Evolutionary conservation across 805 yeast genomes (phyloP), one percentile per base, ranked within the genome.

Genomic region (Nakazawaea pomicola): DNA sequence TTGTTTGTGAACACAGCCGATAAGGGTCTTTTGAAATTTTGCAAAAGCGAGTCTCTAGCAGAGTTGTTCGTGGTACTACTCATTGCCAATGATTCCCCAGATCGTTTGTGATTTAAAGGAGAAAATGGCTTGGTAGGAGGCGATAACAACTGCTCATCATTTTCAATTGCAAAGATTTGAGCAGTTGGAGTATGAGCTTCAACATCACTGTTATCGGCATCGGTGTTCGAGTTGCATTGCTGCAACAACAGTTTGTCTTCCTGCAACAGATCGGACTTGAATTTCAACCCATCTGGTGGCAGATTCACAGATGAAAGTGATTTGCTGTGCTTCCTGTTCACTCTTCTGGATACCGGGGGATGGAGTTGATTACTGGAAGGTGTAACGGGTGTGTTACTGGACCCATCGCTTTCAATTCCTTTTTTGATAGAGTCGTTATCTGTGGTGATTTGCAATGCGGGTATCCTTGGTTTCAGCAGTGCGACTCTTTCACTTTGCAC

Each of bases 251-350:
- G 10, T 11, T 29, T 30, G 10, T 34, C 38, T 6, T 51, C 49
- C n/a, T n/a, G n/a, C n/a, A n/a, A n/a, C n/a, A n/a, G n/a, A n/a
- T n/a, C n/a, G n/a, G n/a, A n/a, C n/a, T n/a, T n/a, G n/a, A n/a
- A n/a, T 36, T 65, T 56, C 27, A 65, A 55, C 31, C 60, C 56
- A 48, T 65, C 70, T 5, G 65, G 60, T 6, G 65, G 68, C 24
- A 65, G 61, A 41, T 65, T 71, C n/a, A 68, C 66, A 21, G 71
- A 72, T 6, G 76, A 67, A 31, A 71, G 49, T 0, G 76, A 68
- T 39, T 67, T 59, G 34, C 64, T 62, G 56, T 60, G 72, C 46
- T 59, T 55, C 45, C 60, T 53, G 15, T 30, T 44, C 15, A 16
- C 11, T 31, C 33, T 24, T 24, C 37, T 41, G n/a, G 31, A 18